These are phyloP conservation scores for Ceratocystis cubensis DNA, from an alignment of 2,329 filamentous ascomycete species.

Conservation along the genomic window DNA sequence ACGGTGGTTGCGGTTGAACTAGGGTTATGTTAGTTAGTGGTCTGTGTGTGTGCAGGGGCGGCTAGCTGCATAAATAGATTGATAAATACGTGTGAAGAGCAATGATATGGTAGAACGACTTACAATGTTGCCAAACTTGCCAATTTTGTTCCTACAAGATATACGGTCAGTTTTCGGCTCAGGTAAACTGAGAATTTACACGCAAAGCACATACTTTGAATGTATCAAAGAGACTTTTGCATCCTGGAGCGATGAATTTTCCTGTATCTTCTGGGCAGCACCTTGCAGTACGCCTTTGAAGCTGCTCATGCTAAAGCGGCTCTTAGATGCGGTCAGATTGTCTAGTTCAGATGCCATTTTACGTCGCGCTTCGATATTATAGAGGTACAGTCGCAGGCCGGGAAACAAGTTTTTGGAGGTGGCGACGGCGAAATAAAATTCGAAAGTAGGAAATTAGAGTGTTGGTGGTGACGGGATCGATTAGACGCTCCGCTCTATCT, in stretches of 20 bases:
- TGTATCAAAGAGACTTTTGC: conserved; percentile 43
- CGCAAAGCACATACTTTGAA: conserved; percentile 38
- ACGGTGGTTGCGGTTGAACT: conserved; percentile 77
- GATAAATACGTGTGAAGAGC: no score
- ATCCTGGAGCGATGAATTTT: conserved; percentile 17
- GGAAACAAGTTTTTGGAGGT: not conserved
- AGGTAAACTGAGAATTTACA: not conserved
- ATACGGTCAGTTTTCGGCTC: not conserved
- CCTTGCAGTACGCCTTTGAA: conserved; percentile 15
- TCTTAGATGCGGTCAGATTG: conserved; percentile 12
- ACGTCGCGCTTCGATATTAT: not conserved
- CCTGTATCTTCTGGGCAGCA: conserved; percentile 16
- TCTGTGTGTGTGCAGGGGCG: not conserved
- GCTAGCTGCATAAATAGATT: not conserved
- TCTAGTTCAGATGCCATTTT: conserved; percentile 13
- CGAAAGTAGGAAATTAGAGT: not conserved
- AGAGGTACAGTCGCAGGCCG: not conserved
- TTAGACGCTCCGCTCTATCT: not conserved
- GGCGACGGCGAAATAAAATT: not conserved
- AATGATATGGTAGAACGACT: conserved; percentile 21
- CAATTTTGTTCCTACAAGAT: conserved; percentile 39
- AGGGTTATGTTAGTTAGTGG: conserved; percentile 4
- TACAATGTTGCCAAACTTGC: conserved; percentile 51
- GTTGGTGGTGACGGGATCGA: not conserved
- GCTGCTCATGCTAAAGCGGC: conserved; percentile 19